Conservation (phyloP, 495 filamentous ascomycete species). For the Trichoderma gamsii region DNA sequence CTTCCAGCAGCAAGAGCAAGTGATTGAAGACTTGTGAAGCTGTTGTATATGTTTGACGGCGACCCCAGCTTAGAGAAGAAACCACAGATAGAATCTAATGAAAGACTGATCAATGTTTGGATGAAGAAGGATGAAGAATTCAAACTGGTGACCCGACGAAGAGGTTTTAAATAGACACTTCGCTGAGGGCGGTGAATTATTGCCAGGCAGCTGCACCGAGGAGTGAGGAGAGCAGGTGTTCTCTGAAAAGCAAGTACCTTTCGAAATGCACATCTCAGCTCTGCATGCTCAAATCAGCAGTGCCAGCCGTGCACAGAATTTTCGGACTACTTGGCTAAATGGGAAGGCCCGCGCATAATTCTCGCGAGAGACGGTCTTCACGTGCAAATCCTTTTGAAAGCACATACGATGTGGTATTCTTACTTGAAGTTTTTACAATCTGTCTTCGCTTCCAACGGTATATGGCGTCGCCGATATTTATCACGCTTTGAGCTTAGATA, state of each 20-base stretch:
- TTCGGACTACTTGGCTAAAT: background rate
- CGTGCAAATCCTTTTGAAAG: background rate
- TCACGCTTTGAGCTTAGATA: too few species aligned
- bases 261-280: background rate
- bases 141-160: too few species aligned
- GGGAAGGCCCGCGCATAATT: background rate
- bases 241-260: background rate
- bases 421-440: too few species aligned
- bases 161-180: too few species aligned
- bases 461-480: too few species aligned
- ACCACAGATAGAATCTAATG: too few species aligned
- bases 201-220: background rate
- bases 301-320: background rate
- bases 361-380: background rate
- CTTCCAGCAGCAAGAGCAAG: too few species aligned
- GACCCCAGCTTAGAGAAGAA: too few species aligned
- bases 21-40: too few species aligned
- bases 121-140: too few species aligned
- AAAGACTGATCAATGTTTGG: background rate
- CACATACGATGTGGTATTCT: background rate
- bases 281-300: background rate
- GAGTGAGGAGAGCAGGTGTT: background rate
- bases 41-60: too few species aligned
- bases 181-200: background rate
- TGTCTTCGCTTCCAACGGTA: too few species aligned